phyloP scores from a whole-genome alignment of 177 flowering plant genomes.

The Telopea speciosissima region DNA sequence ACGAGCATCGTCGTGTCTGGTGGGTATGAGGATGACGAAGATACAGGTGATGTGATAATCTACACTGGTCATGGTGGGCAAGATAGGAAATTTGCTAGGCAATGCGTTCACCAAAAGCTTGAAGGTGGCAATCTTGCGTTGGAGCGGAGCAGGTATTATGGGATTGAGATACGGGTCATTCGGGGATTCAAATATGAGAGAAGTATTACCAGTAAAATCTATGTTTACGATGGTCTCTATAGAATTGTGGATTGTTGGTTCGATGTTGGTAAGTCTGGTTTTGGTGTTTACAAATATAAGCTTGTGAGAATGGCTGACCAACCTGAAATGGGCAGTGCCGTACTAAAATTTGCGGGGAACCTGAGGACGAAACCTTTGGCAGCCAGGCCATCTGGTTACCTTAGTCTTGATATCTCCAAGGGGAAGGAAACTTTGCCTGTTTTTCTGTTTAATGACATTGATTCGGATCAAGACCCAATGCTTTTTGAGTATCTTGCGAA shows the following conservation, averaged over 20 bases:
- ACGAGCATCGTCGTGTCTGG: conserved; percentile 90
- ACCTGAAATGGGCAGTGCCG: conserved; percentile 66
- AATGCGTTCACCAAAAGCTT: conserved; percentile 64
- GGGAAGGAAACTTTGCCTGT: conserved; percentile 65
- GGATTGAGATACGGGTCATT: conserved; percentile 78
- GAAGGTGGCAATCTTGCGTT: conserved; percentile 87
- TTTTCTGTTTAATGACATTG: conserved; percentile 64
- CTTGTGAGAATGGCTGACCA: conserved; percentile 64
- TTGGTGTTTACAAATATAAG: conserved; percentile 78
- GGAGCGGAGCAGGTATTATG: conserved; percentile 76
- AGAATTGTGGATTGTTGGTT: conserved; percentile 62
- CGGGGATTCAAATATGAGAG: conserved; percentile 60
- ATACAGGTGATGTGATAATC: conserved; percentile 59
- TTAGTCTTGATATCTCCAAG: conserved; percentile 57
- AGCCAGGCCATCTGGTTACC: conserved; percentile 50
- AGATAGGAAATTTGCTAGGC: conserved; percentile 29
- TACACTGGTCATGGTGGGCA: conserved; percentile 96
- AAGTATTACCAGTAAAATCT: conserved; percentile 44
- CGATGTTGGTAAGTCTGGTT: conserved; percentile 85
- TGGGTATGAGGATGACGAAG: conserved; percentile 90
- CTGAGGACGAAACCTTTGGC: conserved; percentile 45
- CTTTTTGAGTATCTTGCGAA: conserved; percentile 47
- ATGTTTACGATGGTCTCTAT: conserved; percentile 88
- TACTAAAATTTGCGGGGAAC: conserved; percentile 48
- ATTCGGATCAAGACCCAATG: conserved; percentile 50